Percentiles rank a stretch among this genome's conserved stretches.
phyloP scores from a whole-genome alignment of 352 stramenopile species.

The Globisporangium echinulatum region DNA sequence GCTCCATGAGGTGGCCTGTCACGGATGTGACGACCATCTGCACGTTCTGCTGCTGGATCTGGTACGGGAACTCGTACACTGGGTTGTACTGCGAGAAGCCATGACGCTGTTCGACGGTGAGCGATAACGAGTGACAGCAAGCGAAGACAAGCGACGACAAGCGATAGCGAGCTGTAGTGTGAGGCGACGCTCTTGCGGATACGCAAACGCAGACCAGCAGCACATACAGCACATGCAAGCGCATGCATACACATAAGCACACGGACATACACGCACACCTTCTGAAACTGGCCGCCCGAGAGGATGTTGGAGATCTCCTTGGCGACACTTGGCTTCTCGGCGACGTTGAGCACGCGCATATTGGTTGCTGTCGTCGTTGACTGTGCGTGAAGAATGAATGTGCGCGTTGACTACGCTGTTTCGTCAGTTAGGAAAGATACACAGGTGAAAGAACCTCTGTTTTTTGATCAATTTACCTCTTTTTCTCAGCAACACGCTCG shows the following conservation, averaged over 20 bases:
- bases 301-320: constrained; percentile 96
- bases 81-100: constrained; percentile 86
- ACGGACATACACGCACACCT: constrained; percentile 30
- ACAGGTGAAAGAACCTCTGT: no score
- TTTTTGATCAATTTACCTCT: background rate
- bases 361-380: background rate
- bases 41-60: constrained; percentile 76
- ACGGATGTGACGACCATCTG: constrained; percentile 96
- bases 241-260: background rate
- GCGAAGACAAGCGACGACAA: background rate
- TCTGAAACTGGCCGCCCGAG: constrained; percentile 46
- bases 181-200: no score
- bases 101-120: constrained; percentile 26
- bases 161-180: no score
- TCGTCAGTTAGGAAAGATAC: no score
- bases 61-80: constrained; percentile 89
- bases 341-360: constrained; percentile 91
- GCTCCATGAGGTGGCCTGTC: constrained; percentile 95
- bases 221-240: constrained; percentile 1
- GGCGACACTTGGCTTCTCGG: constrained; percentile 99
- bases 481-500: background rate
- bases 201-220: no score
- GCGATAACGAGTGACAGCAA: background rate
- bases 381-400: no score
- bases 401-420: no score